A percentile compares a stretch with the other conserved stretches of the same genome.
Conservation (phyloP, 768 basidiomycete species). For the Calocybe cyanea region DNA sequence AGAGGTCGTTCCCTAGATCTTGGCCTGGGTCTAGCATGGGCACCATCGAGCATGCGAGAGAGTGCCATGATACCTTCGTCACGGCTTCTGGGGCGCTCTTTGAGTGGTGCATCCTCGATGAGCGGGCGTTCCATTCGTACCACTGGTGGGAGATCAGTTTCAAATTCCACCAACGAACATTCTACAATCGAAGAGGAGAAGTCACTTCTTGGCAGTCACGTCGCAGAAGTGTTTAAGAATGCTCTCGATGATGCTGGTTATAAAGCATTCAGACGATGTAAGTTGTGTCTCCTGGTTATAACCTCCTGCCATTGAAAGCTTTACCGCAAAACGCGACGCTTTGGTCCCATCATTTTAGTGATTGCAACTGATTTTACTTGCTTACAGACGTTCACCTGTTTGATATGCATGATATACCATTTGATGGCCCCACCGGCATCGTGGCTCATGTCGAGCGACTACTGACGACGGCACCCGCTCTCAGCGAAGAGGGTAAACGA, state of each 20-base stretch:
- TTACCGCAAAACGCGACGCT: conserved; percentile 4
- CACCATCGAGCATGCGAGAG: conserved; percentile 62
- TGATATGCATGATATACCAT: conserved; percentile 69
- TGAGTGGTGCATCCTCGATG: conserved; percentile 25
- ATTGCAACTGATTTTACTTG: conserved; percentile 9
- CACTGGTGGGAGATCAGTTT: conserved; percentile 15
- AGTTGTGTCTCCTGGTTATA: conserved; percentile 24
- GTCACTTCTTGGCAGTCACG: conserved; percentile 39
- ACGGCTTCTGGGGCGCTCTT: conserved; percentile 31
- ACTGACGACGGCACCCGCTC: conserved; percentile 43
- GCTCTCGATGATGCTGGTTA: conserved; percentile 45
- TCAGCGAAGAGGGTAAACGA: conserved; percentile 45
- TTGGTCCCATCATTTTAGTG: background rate
- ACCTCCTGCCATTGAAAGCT: too few species aligned
- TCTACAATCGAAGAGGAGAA: conserved; percentile 15
- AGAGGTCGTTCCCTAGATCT: conserved; percentile 74
- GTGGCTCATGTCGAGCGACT: conserved; percentile 61
- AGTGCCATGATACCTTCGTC: conserved; percentile 57
- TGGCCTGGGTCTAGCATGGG: conserved; percentile 68
- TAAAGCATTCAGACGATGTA: conserved; percentile 61
- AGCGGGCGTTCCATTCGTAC: conserved; percentile 15
- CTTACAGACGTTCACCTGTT: conserved; percentile 66
- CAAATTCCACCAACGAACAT: conserved; percentile 21
- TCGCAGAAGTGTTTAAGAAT: conserved; percentile 44
- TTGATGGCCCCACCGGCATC: conserved; percentile 71